A percentile compares a stretch with the other conserved stretches of the same genome.
phyloP scores from a whole-genome alignment of 2,329 filamentous ascomycete genomes.

The Didymella arachidicola region DNA sequence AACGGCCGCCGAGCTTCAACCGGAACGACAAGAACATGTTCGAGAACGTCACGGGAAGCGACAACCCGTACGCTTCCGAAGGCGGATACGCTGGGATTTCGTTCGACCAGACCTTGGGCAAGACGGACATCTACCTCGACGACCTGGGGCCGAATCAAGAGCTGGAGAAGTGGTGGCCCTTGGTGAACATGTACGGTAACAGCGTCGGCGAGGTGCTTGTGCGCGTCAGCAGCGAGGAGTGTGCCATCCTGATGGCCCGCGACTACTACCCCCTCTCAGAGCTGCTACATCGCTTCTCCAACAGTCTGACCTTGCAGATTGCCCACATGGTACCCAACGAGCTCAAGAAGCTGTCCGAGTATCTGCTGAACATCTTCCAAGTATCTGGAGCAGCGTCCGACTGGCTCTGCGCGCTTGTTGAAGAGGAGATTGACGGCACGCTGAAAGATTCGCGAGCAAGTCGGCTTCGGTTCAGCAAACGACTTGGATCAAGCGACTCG shows the following conservation, averaged over 20 bases:
- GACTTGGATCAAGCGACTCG: conserved; percentile 74
- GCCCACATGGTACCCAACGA: conserved; percentile 79
- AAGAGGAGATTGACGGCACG: conserved; percentile 96
- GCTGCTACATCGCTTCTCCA: conserved; percentile 82
- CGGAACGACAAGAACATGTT: conserved; percentile 48
- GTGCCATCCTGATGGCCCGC: conserved; percentile 83
- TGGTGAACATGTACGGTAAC: conserved; percentile 78
- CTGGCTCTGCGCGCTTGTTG: conserved; percentile 91
- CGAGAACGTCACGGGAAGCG: conserved; percentile 43
- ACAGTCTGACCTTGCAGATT: conserved; percentile 84
- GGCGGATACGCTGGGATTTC: conserved; percentile 56
- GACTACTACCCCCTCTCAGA: conserved; percentile 87
- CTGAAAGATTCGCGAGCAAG: conserved; percentile 79
- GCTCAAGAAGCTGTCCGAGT: conserved; percentile 81
- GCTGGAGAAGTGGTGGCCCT: conserved; percentile 84
- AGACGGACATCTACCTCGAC: conserved; percentile 82
- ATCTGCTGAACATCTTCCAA: conserved; percentile 93
- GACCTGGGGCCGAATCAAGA: conserved; percentile 80
- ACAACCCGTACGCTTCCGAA: conserved; percentile 45
- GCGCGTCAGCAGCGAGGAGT: conserved; percentile 83
- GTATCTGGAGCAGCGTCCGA: conserved; percentile 83
- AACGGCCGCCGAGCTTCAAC: conserved; percentile 56
- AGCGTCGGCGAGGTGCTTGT: conserved; percentile 84
- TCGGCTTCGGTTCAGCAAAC: conserved; percentile 72
- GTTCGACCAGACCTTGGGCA: conserved; percentile 65